Evolutionary conservation across 2,329 filamentous ascomycete genomes (phyloP).

Genomic region (Scopulariopsis brevicaulis): DNA sequence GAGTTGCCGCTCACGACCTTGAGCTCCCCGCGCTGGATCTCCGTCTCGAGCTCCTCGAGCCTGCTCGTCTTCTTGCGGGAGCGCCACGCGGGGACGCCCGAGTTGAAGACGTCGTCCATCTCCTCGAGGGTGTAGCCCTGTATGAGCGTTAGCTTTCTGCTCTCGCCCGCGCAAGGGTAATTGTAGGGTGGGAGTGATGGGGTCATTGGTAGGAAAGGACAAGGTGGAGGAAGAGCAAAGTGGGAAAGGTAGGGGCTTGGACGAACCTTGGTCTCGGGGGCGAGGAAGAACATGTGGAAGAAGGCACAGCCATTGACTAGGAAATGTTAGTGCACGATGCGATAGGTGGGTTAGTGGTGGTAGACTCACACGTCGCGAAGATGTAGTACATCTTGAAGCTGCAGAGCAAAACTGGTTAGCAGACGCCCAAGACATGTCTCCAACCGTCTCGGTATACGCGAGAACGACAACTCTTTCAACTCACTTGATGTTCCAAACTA

Average conservation of each 20-base stretch:
- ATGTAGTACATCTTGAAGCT: slow-evolving; percentile 57
- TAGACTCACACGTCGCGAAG: slow-evolving; percentile 45
- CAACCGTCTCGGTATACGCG: too few species aligned
- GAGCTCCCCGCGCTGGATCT: slow-evolving; percentile 33
- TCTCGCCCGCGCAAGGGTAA: too few species aligned
- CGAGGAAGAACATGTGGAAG: slow-evolving; percentile 53
- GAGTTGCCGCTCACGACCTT: slow-evolving; percentile 17
- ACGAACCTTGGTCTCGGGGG: slow-evolving; percentile 48
- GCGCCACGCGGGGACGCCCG: slow-evolving; percentile 41
- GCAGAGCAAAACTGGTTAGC: slow-evolving; percentile 3
- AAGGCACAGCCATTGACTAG: slow-evolving; percentile 51
- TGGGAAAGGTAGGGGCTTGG: background rate
- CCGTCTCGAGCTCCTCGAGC: slow-evolving; percentile 31
- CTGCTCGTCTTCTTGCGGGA: slow-evolving; percentile 22
- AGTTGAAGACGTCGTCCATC: slow-evolving; percentile 61
- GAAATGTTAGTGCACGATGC: background rate
- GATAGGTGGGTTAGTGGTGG: slow-evolving; percentile 4
- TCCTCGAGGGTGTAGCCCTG: slow-evolving; percentile 63
- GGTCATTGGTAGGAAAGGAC: too few species aligned
- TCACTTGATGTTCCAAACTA: slow-evolving; percentile 29
- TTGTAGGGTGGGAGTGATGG: too few species aligned
- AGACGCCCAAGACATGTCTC: background rate
- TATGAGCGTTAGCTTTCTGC: too few species aligned
- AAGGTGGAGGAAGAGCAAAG: too few species aligned
- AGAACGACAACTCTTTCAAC: too few species aligned